Evolutionary conservation across 176 grass and related monocot species (phyloP), one percentile per base, ranked within the genome.

Genomic region (Lolium perenne): DNA sequence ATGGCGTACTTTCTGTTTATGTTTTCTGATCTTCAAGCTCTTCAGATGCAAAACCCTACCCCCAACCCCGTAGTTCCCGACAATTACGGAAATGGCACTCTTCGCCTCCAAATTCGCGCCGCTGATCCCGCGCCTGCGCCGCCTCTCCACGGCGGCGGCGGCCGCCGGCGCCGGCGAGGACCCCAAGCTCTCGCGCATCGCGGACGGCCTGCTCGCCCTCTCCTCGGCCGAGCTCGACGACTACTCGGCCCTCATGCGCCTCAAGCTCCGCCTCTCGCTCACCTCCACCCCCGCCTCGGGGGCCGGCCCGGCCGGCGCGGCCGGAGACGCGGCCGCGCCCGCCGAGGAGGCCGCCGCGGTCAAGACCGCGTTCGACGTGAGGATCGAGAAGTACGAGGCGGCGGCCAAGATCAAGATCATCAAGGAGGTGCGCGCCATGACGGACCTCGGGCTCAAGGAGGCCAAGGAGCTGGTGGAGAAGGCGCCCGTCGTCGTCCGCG

Each of bases 391-490:
- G 90, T 95, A 95, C 88, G 96, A 98, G 18, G 88, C 93, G 13
- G 88, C 96, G 67, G 85, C 96, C 17, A 98, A 98, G 88, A 98
- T 98, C 4, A 98, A 98, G 93, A 88, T 98, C 87, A 98, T 98
- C 76, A 98, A 98, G 88, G 93, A 98, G 88, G 96, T 98, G 78
- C 85, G 96, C 77, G 91, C 91, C 15, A 85, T 98, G 71, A 98
- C 96, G 22, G 93, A 98, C 79, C 64, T 98, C 43, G 96, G 96
- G 15, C 76, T 98, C 14, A 98, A 95, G 85, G 96, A 98, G 86
- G 96, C 96, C 6, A 98, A 98, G 83, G 96, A 98, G 81, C 86
- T 98, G 55, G 96, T 98, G 74, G 96, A 95, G 90, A 98, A 98
- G 86, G 80, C 91, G 29, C 93, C 96, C 4, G 93, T 98, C 20